Evolutionary conservation across 129 eudicot genomes (phyloP).

Genomic region (Flaveria trinervia): DNA sequence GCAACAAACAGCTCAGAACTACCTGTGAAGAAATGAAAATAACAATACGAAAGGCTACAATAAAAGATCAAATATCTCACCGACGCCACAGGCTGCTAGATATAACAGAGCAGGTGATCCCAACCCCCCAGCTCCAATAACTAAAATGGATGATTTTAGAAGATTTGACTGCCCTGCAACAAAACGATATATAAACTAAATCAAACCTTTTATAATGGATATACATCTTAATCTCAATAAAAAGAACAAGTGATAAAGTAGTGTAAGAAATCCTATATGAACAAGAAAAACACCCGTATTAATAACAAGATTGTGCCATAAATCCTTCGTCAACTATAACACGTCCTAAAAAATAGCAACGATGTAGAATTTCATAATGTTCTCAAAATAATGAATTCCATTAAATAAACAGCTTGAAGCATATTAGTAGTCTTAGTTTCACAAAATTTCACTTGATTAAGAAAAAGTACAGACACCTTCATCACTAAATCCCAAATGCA

Average conservation of each 20-base stretch:
- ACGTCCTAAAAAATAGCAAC: slow-evolving; percentile 4
- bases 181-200: slow-evolving; percentile 26
- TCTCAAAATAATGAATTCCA: background rate
- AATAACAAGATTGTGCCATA: background rate
- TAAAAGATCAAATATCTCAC: slow-evolving; percentile 40
- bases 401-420: background rate
- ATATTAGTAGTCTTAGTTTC: background rate
- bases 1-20: background rate
- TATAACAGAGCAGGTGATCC: slow-evolving; percentile 96
- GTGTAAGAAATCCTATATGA: background rate
- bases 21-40: slow-evolving; percentile 14
- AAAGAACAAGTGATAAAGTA: background rate
- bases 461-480: background rate
- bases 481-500: background rate
- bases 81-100: slow-evolving; percentile 95
- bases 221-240: slow-evolving; percentile 2
- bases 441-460: background rate
- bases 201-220: slow-evolving; percentile 1
- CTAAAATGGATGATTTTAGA: slow-evolving; percentile 76
- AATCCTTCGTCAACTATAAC: slow-evolving; percentile 4
- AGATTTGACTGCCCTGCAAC: slow-evolving; percentile 75
- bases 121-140: slow-evolving; percentile 97
- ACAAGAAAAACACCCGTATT: background rate
- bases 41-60: background rate
- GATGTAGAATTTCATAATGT: background rate